Evolutionary conservation across 306 rosid species (phyloP).

Genomic region (Cicer yamashitae): DNA sequence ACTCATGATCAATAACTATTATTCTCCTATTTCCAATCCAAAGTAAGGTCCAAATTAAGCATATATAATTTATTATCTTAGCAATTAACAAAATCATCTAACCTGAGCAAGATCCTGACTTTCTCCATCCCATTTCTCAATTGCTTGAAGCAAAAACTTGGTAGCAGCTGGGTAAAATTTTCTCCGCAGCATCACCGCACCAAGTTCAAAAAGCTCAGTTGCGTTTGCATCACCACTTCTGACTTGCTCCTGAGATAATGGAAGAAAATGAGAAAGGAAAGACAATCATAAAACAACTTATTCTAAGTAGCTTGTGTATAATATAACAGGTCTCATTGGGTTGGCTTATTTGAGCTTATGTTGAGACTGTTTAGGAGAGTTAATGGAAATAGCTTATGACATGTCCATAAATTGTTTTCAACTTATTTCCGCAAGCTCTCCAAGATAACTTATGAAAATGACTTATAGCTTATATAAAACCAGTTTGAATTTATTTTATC

Average conservation of each 20-base stretch:
- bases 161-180: constrained; percentile 94
- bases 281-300: constrained; percentile 15
- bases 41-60: constrained; percentile 5
- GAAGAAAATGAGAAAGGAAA: constrained; percentile 26
- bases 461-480: no score
- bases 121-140: constrained; percentile 97
- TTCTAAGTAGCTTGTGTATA: constrained; percentile 5
- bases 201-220: constrained; percentile 90
- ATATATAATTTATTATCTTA: not conserved
- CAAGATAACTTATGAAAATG: no score
- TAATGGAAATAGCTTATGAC: no score
- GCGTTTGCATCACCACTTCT: constrained; percentile 97
- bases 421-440: no score
- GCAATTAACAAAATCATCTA: constrained; percentile 42
- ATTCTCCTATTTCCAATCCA: constrained; percentile 14
- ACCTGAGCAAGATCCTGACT: constrained; percentile 96
- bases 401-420: no score
- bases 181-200: constrained; percentile 98
- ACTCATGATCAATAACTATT: not conserved
- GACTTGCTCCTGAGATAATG: constrained; percentile 79
- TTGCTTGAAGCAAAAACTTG: constrained; percentile 86
- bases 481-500: no score
- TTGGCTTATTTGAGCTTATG: no score
- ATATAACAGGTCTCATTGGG: no score
- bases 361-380: no score